These are phyloP conservation scores for Solanum dulcamara DNA, from an alignment of 257 asterid genomes.

Conservation along the genomic window DNA sequence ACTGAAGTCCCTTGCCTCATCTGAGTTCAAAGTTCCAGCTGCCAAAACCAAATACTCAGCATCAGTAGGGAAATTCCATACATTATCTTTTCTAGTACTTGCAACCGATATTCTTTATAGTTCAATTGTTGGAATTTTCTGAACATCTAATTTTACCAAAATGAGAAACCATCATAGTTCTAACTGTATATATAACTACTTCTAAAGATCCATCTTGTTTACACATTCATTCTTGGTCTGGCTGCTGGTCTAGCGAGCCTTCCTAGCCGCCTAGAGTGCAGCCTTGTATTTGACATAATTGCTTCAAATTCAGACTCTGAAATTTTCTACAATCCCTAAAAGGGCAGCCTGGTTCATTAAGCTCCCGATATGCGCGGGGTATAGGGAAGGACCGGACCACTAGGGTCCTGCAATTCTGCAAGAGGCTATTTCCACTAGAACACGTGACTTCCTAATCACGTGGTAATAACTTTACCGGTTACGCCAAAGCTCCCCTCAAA, in stretches of 20 bases:
- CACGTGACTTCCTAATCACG: no score
- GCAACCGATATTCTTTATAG: not conserved
- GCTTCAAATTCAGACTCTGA: not conserved
- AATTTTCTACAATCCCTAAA: not conserved
- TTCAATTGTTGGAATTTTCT: not conserved
- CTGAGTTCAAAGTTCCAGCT: slow-evolving; percentile 95
- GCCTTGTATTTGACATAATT: not conserved
- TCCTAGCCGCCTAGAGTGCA: no score
- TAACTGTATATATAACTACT: not conserved
- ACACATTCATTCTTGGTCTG: no score
- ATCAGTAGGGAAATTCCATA: not conserved
- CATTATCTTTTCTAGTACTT: not conserved
- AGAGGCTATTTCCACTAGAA: not conserved
- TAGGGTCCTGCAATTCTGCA: not conserved
- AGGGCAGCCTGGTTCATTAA: no score
- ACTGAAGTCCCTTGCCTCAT: slow-evolving; percentile 55
- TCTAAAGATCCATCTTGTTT: not conserved
- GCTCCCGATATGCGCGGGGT: no score
- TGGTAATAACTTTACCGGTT: not conserved
- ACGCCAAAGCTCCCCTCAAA: not conserved
- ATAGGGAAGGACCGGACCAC: no score
- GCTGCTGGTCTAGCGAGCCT: no score
- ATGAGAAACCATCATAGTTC: not conserved
- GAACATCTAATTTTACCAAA: not conserved
- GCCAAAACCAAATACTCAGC: not conserved